Evolutionary conservation across 495 filamentous ascomycete species (phyloP), one percentile per base, ranked within the genome.

Genomic region (Penicillium pulvis): DNA sequence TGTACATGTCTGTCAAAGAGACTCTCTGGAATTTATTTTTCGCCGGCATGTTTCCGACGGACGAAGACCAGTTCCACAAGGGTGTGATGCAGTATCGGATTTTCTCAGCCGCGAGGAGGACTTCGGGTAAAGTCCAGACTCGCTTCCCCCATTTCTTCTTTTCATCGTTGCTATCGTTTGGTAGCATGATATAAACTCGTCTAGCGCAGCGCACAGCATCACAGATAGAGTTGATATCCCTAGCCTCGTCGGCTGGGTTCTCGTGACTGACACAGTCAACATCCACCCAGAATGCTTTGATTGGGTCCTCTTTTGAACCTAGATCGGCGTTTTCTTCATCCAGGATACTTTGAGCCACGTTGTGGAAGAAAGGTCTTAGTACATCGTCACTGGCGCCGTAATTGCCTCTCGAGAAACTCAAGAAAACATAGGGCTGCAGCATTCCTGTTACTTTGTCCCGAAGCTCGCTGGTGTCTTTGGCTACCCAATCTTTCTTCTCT

Each of bases 341-440:
- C 26, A 58, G 19, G 10, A 53, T 44, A 6, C n/a, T 31, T 28
- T 53, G 39, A 19, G 49, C 56, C 9, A 58, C 49, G 7, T 28
- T 42, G 28, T 58, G 43, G 31, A 61, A 53, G 19, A 61, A 56
- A 6, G 41, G 53, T 33, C 59, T 46, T 14, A 61, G 20, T 6
- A 12, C 20, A 28, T 61, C 53, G 6, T 49, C n/a, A 2, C 44
- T 36, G 2, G 31, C 43, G 11, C n/a, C 11, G n/a, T 47, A 61
- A 12, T 61, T 61, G 3, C 53, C 59, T 19, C 59, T 54, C 7
- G 59, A 61, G 46, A 61, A 61, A 50, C 59, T 61, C n/a, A 61
- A 43, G 16, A 61, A 61, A 0, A 61, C 45, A 39, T 61, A 61
- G 16, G 53, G 23, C 8, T 33, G 59, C 2, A 61, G 43, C 53